Percentiles rank a stretch among this genome's conserved stretches.
phyloP scores from a whole-genome alignment of 1,284 basidiomycete species.

The Ustilago shanxiensis region DNA sequence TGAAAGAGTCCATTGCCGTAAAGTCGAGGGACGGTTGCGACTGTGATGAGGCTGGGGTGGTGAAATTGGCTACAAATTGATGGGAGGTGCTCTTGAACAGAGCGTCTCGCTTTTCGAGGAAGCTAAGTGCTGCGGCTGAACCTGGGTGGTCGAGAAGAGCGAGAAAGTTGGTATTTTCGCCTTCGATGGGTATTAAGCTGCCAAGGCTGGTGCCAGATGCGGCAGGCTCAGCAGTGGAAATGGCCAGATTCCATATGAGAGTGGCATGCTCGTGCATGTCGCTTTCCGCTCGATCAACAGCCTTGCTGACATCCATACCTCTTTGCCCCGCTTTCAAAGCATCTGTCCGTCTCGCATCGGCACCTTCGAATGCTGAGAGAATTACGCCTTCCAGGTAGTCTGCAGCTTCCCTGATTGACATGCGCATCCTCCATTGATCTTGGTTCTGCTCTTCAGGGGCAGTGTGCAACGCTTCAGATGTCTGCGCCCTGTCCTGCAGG shows the following conservation, averaged over 20 bases:
- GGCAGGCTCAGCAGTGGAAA: constrained; percentile 17
- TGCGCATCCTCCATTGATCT: constrained; percentile 31
- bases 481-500: not conserved
- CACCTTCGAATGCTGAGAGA: constrained; percentile 84
- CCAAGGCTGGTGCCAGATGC: not conserved
- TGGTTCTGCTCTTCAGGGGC: constrained; percentile 11
- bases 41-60: not conserved
- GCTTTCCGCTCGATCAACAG: constrained; percentile 42
- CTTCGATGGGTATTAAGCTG: constrained; percentile 74
- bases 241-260: constrained; percentile 35
- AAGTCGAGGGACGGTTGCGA: constrained; percentile 77
- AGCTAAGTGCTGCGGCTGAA: constrained; percentile 72
- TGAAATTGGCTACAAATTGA: constrained; percentile 80
- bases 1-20: constrained; percentile 91
- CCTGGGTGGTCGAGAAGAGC: constrained; percentile 73
- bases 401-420: constrained; percentile 73
- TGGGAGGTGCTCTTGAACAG: constrained; percentile 82
- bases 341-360: constrained; percentile 76
- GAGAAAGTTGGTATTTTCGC: constrained; percentile 82
- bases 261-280: constrained; percentile 46
- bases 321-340: constrained; percentile 42
- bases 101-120: constrained; percentile 93
- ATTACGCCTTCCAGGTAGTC: constrained; percentile 88
- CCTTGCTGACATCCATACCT: constrained; percentile 49
- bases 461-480: not conserved